Evolutionary conservation across 2,329 filamentous ascomycete genomes (phyloP), one percentile per base, ranked within the genome.

Genomic region (Fusarium verticillioides): DNA sequence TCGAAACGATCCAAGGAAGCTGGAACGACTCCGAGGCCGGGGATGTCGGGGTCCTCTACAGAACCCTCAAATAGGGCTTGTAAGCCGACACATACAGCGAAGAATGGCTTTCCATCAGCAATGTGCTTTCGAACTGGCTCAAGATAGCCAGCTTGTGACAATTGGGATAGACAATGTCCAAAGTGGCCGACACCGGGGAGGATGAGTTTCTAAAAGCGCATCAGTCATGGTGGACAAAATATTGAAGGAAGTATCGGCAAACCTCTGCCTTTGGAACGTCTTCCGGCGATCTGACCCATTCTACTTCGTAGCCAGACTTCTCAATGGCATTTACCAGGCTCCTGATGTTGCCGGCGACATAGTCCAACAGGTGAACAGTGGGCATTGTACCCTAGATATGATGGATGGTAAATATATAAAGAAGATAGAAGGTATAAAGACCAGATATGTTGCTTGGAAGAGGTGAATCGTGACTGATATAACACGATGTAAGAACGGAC

Each of bases 251-350:
- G 46, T 36, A 42, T 66, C 34, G 28, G 79, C 86, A 77, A 86
- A 97, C 95, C 84, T 97, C 94, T 75, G 96, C 96, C 77, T 92
- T 91, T 70, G 90, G 85, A 61, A 99, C 90, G 83, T 98, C 95
- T 77, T 93, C 91, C 9, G 96, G 96, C 39, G 91, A 91, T 78
- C 88, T 92, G 75, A 99, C 88, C 96, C 96, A 98, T 85, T 96
- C 93, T 52, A 99, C 94, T 49, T 93, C 89, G 82, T 96, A 98
- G 70, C 96, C 96, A 66, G 96, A 89, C 83, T 96, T 97, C 83
- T 99, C 96, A 79, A 99, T 97, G 78, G 96, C 96, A 86, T 99
- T 99, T 81, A 95, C 96, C 78, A 99, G 89, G 73, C 95, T 98
- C 74, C 96, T 93, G 77, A 99, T 92, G 83, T 99, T 99, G 80